Evolutionary conservation across 225 moss, liverwort and hornwort genomes (phyloP).

Genomic region (Polytrichum formosum): DNA sequence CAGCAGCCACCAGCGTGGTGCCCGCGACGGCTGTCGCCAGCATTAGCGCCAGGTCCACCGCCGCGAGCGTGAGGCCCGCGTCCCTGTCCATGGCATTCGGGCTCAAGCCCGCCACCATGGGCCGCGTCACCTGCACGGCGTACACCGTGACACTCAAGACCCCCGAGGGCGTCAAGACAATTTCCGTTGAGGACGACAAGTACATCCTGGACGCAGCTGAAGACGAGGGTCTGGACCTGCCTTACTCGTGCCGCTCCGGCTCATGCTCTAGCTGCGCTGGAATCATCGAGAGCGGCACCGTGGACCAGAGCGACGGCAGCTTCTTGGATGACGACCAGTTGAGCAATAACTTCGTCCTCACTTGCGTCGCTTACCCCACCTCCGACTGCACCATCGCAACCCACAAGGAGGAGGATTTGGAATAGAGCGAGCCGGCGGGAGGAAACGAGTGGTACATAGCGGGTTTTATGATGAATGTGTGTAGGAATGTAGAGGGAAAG

Average conservation of each 20-base stretch:
- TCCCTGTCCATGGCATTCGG: conserved; percentile 19
- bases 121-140: conserved; percentile 34
- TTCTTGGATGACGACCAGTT: conserved; percentile 34
- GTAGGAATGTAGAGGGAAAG: no score
- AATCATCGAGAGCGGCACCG: not conserved
- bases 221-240: conserved; percentile 20
- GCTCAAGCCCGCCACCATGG: not conserved
- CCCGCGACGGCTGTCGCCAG: not conserved
- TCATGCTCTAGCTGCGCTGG: conserved; percentile 43
- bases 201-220: conserved; percentile 36
- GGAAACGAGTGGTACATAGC: no score
- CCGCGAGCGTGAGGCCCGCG: not conserved
- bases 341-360: conserved; percentile 26
- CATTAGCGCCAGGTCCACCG: not conserved
- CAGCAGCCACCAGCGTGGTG: conserved; percentile 1
- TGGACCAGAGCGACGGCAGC: conserved; percentile 14
- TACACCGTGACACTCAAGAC: conserved; percentile 25
- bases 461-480: no score
- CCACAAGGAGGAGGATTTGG: conserved; percentile 37
- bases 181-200: not conserved
- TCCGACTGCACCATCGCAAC: conserved; percentile 40
- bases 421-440: conserved; percentile 3
- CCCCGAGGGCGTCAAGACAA: not conserved
- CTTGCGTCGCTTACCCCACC: conserved; percentile 47
- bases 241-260: conserved; percentile 44